Evolutionary conservation across 495 filamentous ascomycete genomes (phyloP).

Genomic region (Entonaema liquescens): DNA sequence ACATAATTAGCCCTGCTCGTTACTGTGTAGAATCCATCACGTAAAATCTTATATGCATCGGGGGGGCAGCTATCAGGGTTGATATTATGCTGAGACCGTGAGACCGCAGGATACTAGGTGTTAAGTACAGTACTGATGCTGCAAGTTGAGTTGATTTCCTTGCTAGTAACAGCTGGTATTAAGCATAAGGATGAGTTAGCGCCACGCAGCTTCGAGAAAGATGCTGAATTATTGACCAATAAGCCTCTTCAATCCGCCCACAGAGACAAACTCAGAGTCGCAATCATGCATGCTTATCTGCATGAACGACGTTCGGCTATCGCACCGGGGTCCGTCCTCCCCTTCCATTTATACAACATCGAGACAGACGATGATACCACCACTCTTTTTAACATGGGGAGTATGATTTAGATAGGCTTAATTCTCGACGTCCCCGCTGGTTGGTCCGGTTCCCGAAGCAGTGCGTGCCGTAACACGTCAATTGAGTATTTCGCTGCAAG

Average conservation of each 20-base stretch:
- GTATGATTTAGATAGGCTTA: slow-evolving; percentile 20
- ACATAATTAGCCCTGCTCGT: slow-evolving; percentile 11
- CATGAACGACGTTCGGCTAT: slow-evolving; percentile 39
- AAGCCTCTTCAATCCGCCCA: slow-evolving; percentile 21
- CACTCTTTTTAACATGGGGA: slow-evolving; percentile 16
- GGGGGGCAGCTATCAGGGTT: background rate
- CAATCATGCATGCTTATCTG: slow-evolving; percentile 41
- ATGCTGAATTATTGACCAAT: slow-evolving; percentile 19
- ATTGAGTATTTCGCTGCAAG: slow-evolving; percentile 18
- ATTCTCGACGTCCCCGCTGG: slow-evolving; percentile 8
- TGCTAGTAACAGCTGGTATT: slow-evolving; percentile 21
- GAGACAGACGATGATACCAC: background rate
- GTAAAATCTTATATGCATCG: slow-evolving; percentile 27
- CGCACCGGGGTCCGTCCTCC: slow-evolving; percentile 18
- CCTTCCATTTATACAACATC: slow-evolving; percentile 13
- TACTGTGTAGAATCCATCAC: slow-evolving; percentile 9
- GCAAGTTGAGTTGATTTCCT: slow-evolving; percentile 26
- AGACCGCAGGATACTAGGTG: slow-evolving; percentile 19
- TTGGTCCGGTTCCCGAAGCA: slow-evolving; percentile 23
- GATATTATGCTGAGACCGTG: slow-evolving; percentile 14
- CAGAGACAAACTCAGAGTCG: slow-evolving; percentile 25
- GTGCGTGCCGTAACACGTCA: slow-evolving; percentile 18
- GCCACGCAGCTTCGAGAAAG: slow-evolving; percentile 16
- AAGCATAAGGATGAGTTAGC: slow-evolving; percentile 23
- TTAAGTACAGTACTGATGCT: slow-evolving; percentile 9